These are phyloP conservation scores for Blastocystis sp. DNA, from an alignment of 352 stramenopile genomes.

Conservation along the genomic window DNA sequence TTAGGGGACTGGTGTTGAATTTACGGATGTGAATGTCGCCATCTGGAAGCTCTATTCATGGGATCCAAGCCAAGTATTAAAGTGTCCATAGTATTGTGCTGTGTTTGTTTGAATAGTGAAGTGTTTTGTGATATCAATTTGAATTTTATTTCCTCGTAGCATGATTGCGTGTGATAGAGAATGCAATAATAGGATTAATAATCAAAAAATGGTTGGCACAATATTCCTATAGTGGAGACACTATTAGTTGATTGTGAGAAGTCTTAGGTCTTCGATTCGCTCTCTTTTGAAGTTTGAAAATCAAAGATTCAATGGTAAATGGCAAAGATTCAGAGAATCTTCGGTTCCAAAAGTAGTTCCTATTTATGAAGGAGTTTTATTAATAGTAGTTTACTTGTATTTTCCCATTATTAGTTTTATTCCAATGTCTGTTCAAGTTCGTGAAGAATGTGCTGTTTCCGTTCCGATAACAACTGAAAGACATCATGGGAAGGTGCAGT, in stretches of 20 bases:
- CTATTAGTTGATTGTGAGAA: too few relatives aligned
- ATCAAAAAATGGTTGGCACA: background rate
- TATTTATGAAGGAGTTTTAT: background rate
- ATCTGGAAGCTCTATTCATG: background rate
- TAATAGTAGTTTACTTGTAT: background rate
- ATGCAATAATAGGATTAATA: background rate
- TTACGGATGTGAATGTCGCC: background rate
- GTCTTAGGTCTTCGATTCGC: too few relatives aligned
- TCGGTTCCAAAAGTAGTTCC: background rate
- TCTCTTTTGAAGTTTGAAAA: background rate
- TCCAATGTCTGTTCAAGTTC: background rate
- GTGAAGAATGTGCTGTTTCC: background rate
- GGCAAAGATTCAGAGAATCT: background rate
- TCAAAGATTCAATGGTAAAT: background rate
- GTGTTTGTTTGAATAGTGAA: background rate
- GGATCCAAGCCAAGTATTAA: background rate
- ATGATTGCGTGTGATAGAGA: background rate
- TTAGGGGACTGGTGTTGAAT: conserved; percentile 36
- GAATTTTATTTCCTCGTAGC: background rate
- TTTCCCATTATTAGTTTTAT: background rate
- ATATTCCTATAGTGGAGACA: background rate
- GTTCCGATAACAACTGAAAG: background rate
- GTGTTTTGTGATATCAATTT: background rate
- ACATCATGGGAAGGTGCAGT: conserved; percentile 45
- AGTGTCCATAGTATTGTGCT: background rate